Percentiles rank a stretch among this genome's conserved stretches.
phyloP scores from a whole-genome alignment of 2,329 filamentous ascomycete genomes.

The Mycocentrospora acerina region DNA sequence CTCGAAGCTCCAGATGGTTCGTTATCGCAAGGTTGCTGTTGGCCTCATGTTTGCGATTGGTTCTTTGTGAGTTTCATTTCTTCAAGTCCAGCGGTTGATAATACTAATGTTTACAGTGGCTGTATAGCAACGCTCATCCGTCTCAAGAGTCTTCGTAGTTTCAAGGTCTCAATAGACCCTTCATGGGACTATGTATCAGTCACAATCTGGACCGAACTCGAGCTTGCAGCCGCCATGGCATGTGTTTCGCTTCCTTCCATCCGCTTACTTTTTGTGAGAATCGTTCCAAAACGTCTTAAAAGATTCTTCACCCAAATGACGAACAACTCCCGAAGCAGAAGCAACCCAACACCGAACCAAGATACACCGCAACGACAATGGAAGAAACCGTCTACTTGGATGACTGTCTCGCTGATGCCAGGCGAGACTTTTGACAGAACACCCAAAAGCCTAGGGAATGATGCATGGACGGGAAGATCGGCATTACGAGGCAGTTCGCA shows the following conservation, averaged over 20 bases:
- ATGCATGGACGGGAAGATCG: too few relatives aligned
- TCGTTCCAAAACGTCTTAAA: slow-evolving; percentile 6
- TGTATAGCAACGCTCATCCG: slow-evolving; percentile 29
- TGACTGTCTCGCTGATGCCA: not conserved
- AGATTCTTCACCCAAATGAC: slow-evolving; percentile 2
- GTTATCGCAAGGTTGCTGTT: slow-evolving; percentile 22
- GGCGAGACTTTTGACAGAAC: too few relatives aligned
- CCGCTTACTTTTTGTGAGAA: slow-evolving; percentile 15
- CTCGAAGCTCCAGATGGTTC: slow-evolving; percentile 23
- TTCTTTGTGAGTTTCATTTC: slow-evolving; percentile 13
- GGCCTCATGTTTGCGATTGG: slow-evolving; percentile 30
- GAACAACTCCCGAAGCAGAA: not conserved
- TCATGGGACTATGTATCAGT: slow-evolving; percentile 25
- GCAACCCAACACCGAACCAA: not conserved
- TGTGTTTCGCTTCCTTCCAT: slow-evolving; percentile 20
- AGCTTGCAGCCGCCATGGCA: slow-evolving; percentile 15
- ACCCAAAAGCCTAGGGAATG: too few relatives aligned
- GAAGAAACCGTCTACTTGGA: slow-evolving; percentile 1
- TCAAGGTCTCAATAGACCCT: slow-evolving; percentile 22
- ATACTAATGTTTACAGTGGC: slow-evolving; percentile 8
- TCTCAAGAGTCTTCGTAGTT: slow-evolving; percentile 17
- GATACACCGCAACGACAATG: not conserved
- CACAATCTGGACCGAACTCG: slow-evolving; percentile 25
- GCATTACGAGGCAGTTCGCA: too few relatives aligned
- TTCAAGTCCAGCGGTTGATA: not conserved